Base-by-base conservation (phyloP, 192 early-diverging fungal species). In the Mortierella antarctica region DNA sequence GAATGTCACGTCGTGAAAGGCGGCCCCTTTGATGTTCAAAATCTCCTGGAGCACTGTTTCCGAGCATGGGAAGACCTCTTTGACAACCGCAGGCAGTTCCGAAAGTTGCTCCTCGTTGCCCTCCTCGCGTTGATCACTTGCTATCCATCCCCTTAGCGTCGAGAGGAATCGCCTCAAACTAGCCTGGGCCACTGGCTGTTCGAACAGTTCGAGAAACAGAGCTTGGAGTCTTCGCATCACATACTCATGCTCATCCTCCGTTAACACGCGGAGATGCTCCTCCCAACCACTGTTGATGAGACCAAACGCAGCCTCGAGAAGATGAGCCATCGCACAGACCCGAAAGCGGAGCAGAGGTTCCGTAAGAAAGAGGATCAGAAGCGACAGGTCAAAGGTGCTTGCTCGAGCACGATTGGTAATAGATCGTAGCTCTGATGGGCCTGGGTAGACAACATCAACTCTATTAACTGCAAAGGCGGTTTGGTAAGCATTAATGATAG, bases 331-430 rank as follows among this genome's bases (percentile, higher is more conserved):
- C 14, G 47, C 17, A 13, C 75, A 79, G 23, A 79, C 4, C 9
- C 75, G 75, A 49, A 70, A 79, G 23, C 68, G 75, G 3, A 70
- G 46, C 9, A 23, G 23, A 31, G 75, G 63, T 8, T 57, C 55
- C 0, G 58, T 55, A 0, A 79, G 39, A n/a, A 79, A 57, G n/a
- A 21, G 5, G 7, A 49, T 15, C 4, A 79, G 18, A 0, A 79
- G 23, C 7, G 49, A 15, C 7, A 65, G 42, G 21, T 57, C 56
- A 8, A 47, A 42, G 9, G 44, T 0, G 31, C 46, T 58, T 0
- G 31, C 58, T 0, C 58, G 51, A 0, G 64, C 68, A 41, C 59
- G 45, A 15, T 45, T 51, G 55, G 71, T 53, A 7, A 46, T 52
- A 1, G 40, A 11, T 6, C 23, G 49, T 4, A 79, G 57, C 15